These are phyloP conservation scores for Strobilomyces echinocephalus DNA, from an alignment of 768 basidiomycete genomes.

Conservation along the genomic window DNA sequence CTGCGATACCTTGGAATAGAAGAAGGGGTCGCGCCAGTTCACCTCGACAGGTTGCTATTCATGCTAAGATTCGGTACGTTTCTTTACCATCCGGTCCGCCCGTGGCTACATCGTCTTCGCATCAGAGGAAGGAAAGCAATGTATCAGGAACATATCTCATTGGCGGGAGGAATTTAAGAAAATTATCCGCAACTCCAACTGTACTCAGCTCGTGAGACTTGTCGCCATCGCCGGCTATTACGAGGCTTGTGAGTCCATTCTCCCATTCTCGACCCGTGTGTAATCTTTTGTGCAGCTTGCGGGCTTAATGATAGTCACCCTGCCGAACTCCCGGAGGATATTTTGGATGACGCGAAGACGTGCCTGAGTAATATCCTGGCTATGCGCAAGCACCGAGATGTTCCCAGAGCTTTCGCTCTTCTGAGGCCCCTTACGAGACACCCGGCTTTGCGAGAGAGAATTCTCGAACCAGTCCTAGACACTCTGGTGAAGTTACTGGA, in stretches of 20 bases:
- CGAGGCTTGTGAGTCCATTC: slow-evolving; percentile 14
- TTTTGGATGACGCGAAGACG: slow-evolving; percentile 14
- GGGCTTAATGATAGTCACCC: slow-evolving; percentile 1
- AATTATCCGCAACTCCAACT: slow-evolving; percentile 9
- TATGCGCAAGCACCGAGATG: slow-evolving; percentile 14
- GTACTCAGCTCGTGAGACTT: slow-evolving; percentile 16
- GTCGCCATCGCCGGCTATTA: slow-evolving; percentile 21
- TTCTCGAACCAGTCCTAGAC: slow-evolving; percentile 14
- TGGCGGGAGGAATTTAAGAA: slow-evolving; percentile 11
- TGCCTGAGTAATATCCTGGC: slow-evolving; percentile 8
- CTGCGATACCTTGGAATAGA: slow-evolving; percentile 7
- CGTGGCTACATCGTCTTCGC: not conserved
- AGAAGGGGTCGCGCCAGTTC: slow-evolving; percentile 10
- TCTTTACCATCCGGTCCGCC: not conserved
- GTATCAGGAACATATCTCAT: slow-evolving; percentile 12
- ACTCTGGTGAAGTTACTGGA: slow-evolving; percentile 16
- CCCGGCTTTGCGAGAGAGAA: slow-evolving; percentile 4
- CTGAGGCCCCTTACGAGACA: slow-evolving; percentile 20
- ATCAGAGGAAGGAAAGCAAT: slow-evolving; percentile 19
- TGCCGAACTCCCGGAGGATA: not conserved
- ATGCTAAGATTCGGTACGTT: slow-evolving; percentile 19
- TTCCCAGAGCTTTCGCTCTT: slow-evolving; percentile 14
- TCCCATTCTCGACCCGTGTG: not conserved
- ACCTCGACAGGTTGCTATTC: slow-evolving; percentile 8
- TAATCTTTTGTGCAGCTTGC: slow-evolving; percentile 2